phyloP scores from a whole-genome alignment of 2,329 filamentous ascomycete genomes.

The Aureobasidium sp. region DNA sequence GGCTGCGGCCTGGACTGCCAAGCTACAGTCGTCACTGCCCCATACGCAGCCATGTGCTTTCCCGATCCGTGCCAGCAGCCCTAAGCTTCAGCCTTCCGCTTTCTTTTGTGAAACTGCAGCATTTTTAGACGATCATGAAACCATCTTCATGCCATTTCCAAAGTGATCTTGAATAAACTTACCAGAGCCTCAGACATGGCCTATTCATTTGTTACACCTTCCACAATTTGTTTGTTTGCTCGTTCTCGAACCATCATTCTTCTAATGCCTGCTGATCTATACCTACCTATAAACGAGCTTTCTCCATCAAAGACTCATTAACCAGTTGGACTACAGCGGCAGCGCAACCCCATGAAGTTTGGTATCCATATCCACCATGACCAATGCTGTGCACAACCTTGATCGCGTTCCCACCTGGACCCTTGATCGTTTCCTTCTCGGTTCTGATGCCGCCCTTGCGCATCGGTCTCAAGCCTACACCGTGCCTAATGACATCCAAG shows the following conservation, averaged over 20 bases:
- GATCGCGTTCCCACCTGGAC: constrained; percentile 32
- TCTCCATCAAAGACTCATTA: constrained; percentile 24
- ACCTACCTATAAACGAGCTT: constrained; percentile 22
- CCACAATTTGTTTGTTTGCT: not conserved
- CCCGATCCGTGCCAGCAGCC: not conserved
- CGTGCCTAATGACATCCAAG: constrained; percentile 70
- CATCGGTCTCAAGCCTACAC: constrained; percentile 72
- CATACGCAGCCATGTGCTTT: not conserved
- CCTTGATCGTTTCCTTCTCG: constrained; percentile 62
- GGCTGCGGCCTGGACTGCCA: not conserved
- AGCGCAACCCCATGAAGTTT: constrained; percentile 39
- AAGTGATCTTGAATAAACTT: not conserved
- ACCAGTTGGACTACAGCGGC: constrained; percentile 36
- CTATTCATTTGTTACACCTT: not conserved
- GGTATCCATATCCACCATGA: constrained; percentile 67
- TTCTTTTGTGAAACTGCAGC: not conserved
- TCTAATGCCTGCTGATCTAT: no score
- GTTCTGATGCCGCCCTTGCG: constrained; percentile 67
- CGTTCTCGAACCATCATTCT: not conserved
- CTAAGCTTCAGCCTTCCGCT: not conserved
- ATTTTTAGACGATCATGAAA: not conserved
- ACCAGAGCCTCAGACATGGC: not conserved
- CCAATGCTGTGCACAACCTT: constrained; percentile 78
- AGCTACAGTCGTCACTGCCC: constrained; percentile 3
- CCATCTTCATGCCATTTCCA: not conserved